Conservation (phyloP, 352 stramenopile genomes). For the Aphanomyces cochlioides region DNA sequence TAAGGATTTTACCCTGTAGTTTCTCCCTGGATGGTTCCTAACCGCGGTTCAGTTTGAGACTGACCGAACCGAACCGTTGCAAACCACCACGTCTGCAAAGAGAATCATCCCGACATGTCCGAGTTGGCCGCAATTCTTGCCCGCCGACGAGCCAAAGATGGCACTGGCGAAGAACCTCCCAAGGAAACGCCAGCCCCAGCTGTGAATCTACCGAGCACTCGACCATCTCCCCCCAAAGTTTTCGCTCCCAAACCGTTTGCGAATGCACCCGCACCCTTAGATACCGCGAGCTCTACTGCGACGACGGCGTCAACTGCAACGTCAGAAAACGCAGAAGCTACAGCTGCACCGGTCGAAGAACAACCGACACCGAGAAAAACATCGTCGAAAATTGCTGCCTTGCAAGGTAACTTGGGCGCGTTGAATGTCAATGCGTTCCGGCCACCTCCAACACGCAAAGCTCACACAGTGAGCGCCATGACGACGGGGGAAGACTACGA, state of each 20-base stretch:
- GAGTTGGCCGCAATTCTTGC: slow-evolving; percentile 80
- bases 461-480: slow-evolving; percentile 38
- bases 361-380: slow-evolving; percentile 29
- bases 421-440: slow-evolving; percentile 82
- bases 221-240: slow-evolving; percentile 14
- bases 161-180: slow-evolving; percentile 39
- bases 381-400: slow-evolving; percentile 57
- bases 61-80: background rate
- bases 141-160: slow-evolving; percentile 64
- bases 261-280: background rate
- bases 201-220: slow-evolving; percentile 37
- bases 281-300: too few species aligned
- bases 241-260: background rate
- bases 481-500: slow-evolving; percentile 79
- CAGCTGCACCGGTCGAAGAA: background rate
- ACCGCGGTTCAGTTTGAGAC: background rate
- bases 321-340: slow-evolving; percentile 19
- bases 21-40: background rate
- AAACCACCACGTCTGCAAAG: slow-evolving; percentile 16
- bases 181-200: slow-evolving; percentile 22
- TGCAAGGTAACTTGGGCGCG: slow-evolving; percentile 71
- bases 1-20: too few species aligned
- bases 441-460: slow-evolving; percentile 29
- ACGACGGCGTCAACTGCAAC: slow-evolving; percentile 32
- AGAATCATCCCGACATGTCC: slow-evolving; percentile 26